Evolutionary conservation across 345 rosid genomes (phyloP).

Genomic region (Camelina sativa): DNA sequence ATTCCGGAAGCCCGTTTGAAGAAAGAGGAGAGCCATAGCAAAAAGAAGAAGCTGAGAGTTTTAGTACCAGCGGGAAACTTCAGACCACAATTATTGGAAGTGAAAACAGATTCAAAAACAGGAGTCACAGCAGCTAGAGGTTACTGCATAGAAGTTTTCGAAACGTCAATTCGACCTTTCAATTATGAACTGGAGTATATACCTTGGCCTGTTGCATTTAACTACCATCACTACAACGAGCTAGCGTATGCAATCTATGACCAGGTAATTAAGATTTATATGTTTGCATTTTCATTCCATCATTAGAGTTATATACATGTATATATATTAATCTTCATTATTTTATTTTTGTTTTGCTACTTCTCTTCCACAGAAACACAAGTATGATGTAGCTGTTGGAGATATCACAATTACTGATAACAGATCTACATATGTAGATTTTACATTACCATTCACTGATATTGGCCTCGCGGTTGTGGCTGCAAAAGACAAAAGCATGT

Average conservation of each 20-base stretch:
- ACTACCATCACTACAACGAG: conserved; percentile 30
- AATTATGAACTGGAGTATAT: conserved; percentile 39
- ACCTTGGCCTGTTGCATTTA: conserved; percentile 37
- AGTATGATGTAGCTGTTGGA: conserved; percentile 52
- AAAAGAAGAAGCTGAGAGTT: conserved; percentile 35
- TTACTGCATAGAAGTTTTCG: conserved; percentile 47
- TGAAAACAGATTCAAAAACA: conserved; percentile 15
- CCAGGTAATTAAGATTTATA: conserved; percentile 29
- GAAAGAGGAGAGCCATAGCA: background rate
- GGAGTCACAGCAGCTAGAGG: conserved; percentile 33
- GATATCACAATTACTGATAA: conserved; percentile 51
- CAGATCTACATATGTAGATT: conserved; percentile 52
- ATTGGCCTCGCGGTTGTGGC: conserved; percentile 37
- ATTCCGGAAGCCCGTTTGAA: conserved; percentile 18
- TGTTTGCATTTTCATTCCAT: too few species aligned
- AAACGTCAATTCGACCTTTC: conserved; percentile 26
- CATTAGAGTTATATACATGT: too few species aligned
- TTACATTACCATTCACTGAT: conserved; percentile 52
- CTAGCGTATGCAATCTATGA: conserved; percentile 31
- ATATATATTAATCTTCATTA: too few species aligned
- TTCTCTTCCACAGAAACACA: conserved; percentile 37
- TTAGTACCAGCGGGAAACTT: conserved; percentile 34
- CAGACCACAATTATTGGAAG: conserved; percentile 20
- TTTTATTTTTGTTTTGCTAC: background rate
- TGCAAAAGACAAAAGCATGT: conserved; percentile 32